Conservation (phyloP, 768 basidiomycete species). For the Mycena chlorophos region DNA sequence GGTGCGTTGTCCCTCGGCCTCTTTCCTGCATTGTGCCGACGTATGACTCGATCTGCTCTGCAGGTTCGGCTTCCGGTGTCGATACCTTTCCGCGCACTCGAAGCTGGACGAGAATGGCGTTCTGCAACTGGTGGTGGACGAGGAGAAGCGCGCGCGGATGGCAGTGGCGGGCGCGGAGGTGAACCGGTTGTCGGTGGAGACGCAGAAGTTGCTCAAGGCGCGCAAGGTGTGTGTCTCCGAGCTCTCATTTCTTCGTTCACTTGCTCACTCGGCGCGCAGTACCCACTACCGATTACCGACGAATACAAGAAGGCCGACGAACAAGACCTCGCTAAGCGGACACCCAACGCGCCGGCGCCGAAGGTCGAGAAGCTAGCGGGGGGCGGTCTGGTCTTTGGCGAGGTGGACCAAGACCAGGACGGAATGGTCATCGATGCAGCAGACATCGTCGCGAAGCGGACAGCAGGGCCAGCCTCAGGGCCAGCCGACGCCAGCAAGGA, state of each 20-base stretch:
- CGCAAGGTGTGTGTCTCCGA: constrained; percentile 55
- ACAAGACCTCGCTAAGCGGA: constrained; percentile 4
- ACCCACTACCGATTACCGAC: constrained; percentile 61
- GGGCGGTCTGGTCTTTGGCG: constrained; percentile 33
- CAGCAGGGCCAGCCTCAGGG: constrained; percentile 28
- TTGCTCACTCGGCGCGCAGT: constrained; percentile 41
- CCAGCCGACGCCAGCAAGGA: constrained; percentile 42
- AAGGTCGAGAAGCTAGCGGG: constrained; percentile 25
- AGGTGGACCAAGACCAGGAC: constrained; percentile 43
- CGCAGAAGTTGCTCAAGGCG: constrained; percentile 61
- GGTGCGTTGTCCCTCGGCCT: constrained; percentile 30
- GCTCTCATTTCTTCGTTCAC: neutral
- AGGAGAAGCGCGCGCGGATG: constrained; percentile 54
- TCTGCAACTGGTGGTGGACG: constrained; percentile 50
- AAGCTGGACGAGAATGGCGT: constrained; percentile 45
- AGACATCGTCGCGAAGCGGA: constrained; percentile 35
- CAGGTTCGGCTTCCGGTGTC: constrained; percentile 83
- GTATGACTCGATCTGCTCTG: neutral
- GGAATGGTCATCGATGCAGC: constrained; percentile 13
- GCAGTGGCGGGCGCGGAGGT: constrained; percentile 58
- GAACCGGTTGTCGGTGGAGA: constrained; percentile 63
- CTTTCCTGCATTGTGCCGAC: neutral
- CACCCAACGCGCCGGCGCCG: constrained; percentile 29
- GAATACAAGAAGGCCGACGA: constrained; percentile 60
- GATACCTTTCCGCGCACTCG: constrained; percentile 83